A percentile compares a stretch with the other conserved stretches of the same genome.
These are phyloP conservation scores for Naganishia vaughanmartiniae DNA, from an alignment of 768 basidiomycete genomes.

Conservation along the genomic window DNA sequence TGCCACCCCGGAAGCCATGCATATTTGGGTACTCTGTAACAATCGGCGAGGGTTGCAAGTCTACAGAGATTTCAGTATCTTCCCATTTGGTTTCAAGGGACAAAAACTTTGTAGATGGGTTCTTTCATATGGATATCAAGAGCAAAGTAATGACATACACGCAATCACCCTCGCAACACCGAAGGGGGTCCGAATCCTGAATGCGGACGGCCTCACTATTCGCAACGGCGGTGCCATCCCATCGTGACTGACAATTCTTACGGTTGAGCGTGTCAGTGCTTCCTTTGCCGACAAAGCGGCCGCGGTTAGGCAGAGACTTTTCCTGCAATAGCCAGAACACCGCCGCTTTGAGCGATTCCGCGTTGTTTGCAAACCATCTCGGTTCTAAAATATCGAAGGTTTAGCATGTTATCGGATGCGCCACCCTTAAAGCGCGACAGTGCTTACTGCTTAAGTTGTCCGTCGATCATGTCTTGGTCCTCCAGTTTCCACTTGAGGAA, in stretches of 20 bases:
- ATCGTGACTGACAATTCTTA: background rate
- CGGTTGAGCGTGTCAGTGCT: background rate
- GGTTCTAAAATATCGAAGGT: slow-evolving; percentile 3
- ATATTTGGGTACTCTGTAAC: no score
- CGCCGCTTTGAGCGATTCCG: slow-evolving; percentile 17
- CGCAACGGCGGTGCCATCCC: no score
- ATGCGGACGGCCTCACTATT: no score
- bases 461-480: slow-evolving; percentile 23
- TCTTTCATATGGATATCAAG: no score
- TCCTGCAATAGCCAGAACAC: slow-evolving; percentile 16
- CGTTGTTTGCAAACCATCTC: slow-evolving; percentile 20
- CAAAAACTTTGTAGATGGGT: no score
- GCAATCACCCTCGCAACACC: no score
- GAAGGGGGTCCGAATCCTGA: no score
- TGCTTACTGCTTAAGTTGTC: slow-evolving; percentile 27
- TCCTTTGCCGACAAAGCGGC: background rate
- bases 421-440: background rate
- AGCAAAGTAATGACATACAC: no score
- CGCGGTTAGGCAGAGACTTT: slow-evolving; percentile 4
- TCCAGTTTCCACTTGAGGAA: slow-evolving; percentile 25
- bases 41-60: no score
- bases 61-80: no score
- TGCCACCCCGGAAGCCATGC: no score
- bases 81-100: no score
- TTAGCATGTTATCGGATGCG: background rate